phyloP scores from a whole-genome alignment of 192 early-diverging fungal species.

The Allomyces macrogynus region DNA sequence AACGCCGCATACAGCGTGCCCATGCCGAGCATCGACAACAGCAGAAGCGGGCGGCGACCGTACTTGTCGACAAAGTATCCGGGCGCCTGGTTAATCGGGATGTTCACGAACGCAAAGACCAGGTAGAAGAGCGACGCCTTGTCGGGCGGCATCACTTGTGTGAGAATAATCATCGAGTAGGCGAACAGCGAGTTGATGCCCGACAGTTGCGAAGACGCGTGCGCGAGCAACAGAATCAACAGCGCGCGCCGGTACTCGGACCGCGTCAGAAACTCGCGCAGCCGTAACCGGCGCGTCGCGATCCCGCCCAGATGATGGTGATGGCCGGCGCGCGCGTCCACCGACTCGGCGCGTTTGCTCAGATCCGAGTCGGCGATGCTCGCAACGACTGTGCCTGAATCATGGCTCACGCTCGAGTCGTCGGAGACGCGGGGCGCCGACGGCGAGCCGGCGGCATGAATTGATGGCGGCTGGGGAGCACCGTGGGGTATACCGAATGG shows the following conservation, averaged over 20 bases:
- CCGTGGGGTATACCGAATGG: no score
- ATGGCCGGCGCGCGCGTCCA: neutral
- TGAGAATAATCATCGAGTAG: neutral
- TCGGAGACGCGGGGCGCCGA: neutral
- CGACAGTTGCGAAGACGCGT: neutral
- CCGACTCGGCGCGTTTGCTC: neutral
- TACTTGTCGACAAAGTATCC: neutral
- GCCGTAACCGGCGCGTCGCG: neutral
- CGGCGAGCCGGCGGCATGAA: neutral
- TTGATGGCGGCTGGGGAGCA: no score
- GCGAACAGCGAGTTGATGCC: neutral
- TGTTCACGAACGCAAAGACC: neutral
- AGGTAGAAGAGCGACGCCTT: neutral
- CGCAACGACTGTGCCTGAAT: neutral
- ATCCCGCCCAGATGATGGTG: no score
- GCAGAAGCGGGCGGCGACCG: neutral
- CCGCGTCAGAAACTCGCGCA: neutral
- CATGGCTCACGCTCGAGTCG: neutral
- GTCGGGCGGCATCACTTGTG: neutral
- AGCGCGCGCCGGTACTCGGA: neutral
- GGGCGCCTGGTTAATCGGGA: neutral
- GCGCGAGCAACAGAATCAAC: neutral
- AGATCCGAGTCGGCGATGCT: neutral
- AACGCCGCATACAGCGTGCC: neutral
- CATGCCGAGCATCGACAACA: neutral